Base-by-base conservation (phyloP, 306 rosid genomes). In the Gynostemma pentaphyllum region DNA sequence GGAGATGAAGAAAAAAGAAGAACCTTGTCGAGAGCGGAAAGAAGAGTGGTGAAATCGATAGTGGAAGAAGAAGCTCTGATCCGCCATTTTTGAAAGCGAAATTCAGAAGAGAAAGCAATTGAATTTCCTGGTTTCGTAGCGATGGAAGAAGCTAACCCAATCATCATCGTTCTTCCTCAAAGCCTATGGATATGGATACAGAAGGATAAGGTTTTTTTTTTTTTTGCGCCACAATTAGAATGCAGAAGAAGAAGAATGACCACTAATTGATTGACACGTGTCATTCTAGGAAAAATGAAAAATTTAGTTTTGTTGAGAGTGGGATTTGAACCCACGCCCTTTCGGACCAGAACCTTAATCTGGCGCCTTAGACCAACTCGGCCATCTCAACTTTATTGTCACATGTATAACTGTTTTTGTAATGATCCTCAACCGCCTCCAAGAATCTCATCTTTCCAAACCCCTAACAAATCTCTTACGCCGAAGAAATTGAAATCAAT, bases 1-100 rank as follows among this genome's bases (percentile, higher is more conserved):
- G 18, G 23, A 21, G 36, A 52, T 15, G 46, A 14, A 6, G 32
- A 1, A 34, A 5, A 29, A 28, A 34, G 39, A 5, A 27, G 67
- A 68, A 89, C 95, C 98, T 86, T 81, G 61, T 78, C 69, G 74
- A 92, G 76, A 79, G 98, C 90, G 64, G 88, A 83, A 69, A 84
- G 66, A 36, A 92, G 95, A 50, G 79, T 74, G 10, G 79, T 81
- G 78, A 92, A 88, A 60, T 86, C 94, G 7, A 86, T 84, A 5
- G 87, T 84, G 18, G 97, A 84, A 49, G 95, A 77, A 75, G 89
- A 85, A 68, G 83, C 68, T 56, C 74, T 76, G 46, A 45, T 56
- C 49, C 77, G 74, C 67, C 62, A 78, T 67, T 62, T 74, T 11
- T 65, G 72, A 9, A 15, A 64, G 45, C 50, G 70, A 42, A 40